These are phyloP conservation scores for Pholiota microspora DNA, from an alignment of 768 basidiomycete genomes.

Conservation along the genomic window DNA sequence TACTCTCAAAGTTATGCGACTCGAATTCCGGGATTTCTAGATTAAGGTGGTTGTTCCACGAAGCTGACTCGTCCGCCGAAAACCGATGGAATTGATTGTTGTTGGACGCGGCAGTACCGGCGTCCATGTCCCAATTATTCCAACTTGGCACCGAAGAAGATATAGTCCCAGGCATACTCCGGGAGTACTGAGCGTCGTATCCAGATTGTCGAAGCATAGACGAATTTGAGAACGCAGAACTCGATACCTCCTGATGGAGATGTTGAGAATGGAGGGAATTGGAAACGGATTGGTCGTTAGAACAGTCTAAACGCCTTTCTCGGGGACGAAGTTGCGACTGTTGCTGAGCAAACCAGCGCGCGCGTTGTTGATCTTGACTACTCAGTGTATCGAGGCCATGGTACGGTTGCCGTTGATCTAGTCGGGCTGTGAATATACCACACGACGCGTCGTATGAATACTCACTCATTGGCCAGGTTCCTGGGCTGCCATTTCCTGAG, in stretches of 20 bases:
- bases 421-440: not conserved
- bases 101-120: slow-evolving; percentile 13
- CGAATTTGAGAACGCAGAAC: not conserved
- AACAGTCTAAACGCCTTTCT: slow-evolving; percentile 2
- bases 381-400: slow-evolving; percentile 1
- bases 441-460: not conserved
- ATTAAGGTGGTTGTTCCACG: slow-evolving; percentile 22
- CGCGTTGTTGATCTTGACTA: slow-evolving; percentile 6
- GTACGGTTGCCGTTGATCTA: slow-evolving; percentile 15
- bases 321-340: not conserved
- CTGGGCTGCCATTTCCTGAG: slow-evolving; percentile 12
- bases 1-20: slow-evolving; percentile 24
- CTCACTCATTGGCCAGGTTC: slow-evolving; percentile 22
- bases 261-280: slow-evolving; percentile 1
- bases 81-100: slow-evolving; percentile 13
- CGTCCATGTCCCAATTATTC: slow-evolving; percentile 19
- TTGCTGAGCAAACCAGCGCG: slow-evolving; percentile 7
- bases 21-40: slow-evolving; percentile 27
- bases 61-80: slow-evolving; percentile 13
- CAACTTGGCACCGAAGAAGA: slow-evolving; percentile 11
- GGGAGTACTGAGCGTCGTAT: not conserved
- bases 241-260: not conserved
- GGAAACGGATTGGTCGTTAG: not conserved
- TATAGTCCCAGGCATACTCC: not conserved
- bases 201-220: not conserved